A percentile compares a stretch with the other conserved stretches of the same genome.
phyloP scores from a whole-genome alignment of 2,329 filamentous ascomycete species.

The Simplicillium sp. region DNA sequence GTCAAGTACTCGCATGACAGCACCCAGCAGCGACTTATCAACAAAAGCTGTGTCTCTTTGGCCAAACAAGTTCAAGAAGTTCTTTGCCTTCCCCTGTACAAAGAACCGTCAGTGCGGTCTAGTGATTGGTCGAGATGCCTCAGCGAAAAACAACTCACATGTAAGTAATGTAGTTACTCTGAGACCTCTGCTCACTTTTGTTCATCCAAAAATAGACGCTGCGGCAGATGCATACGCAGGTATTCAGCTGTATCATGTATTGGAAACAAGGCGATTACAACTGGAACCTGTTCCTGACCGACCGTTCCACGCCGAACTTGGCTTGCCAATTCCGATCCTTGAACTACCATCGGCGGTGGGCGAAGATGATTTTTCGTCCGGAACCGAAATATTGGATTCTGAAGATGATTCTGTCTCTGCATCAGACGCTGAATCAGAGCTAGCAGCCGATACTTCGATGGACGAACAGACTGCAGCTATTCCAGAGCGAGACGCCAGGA shows the following conservation, averaged over 20 bases:
- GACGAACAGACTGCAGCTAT: neutral
- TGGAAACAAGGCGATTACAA: conserved; percentile 58
- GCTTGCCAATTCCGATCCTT: conserved; percentile 50
- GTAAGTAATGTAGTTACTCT: conserved; percentile 35
- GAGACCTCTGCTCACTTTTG: neutral
- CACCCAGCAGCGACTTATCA: conserved; percentile 43
- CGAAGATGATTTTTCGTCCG: conserved; percentile 13
- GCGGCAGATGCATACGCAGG: conserved; percentile 79
- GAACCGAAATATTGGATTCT: conserved; percentile 13
- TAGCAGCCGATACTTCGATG: neutral
- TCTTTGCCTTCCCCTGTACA: conserved; percentile 65
- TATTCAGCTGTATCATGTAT: conserved; percentile 59
- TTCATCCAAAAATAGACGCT: conserved; percentile 41
- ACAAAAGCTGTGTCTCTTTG: conserved; percentile 57
- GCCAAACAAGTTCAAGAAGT: conserved; percentile 61
- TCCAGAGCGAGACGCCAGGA: conserved; percentile 23
- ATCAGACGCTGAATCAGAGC: conserved; percentile 1
- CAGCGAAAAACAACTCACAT: conserved; percentile 54
- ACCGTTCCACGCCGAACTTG: conserved; percentile 59
- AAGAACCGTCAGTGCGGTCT: conserved; percentile 58
- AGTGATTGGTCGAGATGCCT: conserved; percentile 66
- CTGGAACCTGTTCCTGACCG: conserved; percentile 62
- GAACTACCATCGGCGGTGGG: conserved; percentile 22
- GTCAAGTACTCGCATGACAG: conserved; percentile 53
- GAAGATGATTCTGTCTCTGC: conserved; percentile 4